Evolutionary conservation across 139 green algal species (phyloP).

Genomic region (Raphidocelis subcapitata): DNA sequence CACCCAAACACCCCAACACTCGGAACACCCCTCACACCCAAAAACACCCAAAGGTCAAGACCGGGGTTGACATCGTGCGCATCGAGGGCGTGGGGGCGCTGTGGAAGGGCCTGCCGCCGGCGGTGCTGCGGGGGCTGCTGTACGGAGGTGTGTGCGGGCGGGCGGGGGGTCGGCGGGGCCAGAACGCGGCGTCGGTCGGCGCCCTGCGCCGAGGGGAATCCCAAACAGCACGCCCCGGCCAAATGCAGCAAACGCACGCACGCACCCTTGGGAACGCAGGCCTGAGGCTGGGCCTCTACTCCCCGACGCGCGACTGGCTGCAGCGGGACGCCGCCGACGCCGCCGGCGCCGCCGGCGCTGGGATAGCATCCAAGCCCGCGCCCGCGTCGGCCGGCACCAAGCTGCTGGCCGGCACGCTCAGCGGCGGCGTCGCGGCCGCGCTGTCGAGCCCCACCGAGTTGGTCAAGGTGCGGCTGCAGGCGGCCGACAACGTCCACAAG

Average conservation of each 20-base stretch:
- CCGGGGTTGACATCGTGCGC: constrained; percentile 25
- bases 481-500: background rate
- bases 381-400: constrained; percentile 39
- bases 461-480: constrained; percentile 54
- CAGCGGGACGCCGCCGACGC: background rate
- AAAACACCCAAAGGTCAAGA: constrained; percentile 28
- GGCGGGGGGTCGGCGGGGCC: no score
- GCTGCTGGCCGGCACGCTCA: constrained; percentile 62
- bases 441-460: constrained; percentile 85
- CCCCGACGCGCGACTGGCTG: no score
- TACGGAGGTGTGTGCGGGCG: constrained; percentile 54
- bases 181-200: no score
- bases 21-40: no score
- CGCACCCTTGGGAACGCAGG: background rate
- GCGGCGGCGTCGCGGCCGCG: constrained; percentile 68
- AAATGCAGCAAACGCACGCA: background rate
- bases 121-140: constrained; percentile 52
- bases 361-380: background rate
- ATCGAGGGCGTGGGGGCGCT: constrained; percentile 53
- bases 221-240: no score
- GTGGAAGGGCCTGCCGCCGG: constrained; percentile 54
- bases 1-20: no score
- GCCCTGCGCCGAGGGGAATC: no score
- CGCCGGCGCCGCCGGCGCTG: background rate
- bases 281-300: background rate